Evolutionary conservation across 331 rosid genomes (phyloP).

Genomic region (Rhamnella rubrinervis): DNA sequence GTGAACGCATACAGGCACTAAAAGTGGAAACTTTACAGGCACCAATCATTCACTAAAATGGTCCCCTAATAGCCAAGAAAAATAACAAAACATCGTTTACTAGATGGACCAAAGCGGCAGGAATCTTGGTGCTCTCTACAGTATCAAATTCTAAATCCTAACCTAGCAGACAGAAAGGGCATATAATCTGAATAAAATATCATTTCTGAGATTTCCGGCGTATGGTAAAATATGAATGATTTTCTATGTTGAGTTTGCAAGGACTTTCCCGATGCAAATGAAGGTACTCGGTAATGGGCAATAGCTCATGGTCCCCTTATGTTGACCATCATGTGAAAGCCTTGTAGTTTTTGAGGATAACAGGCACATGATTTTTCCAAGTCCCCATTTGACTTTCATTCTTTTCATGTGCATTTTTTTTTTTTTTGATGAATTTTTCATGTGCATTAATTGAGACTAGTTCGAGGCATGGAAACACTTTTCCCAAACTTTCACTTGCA

Average conservation of each 20-base stretch:
- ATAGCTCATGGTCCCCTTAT: background rate
- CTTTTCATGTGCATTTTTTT: too few relatives aligned
- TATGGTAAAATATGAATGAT: too few relatives aligned
- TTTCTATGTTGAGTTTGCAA: too few relatives aligned
- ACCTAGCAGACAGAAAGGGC: constrained; percentile 3
- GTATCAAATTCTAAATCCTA: constrained; percentile 4
- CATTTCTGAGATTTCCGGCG: background rate
- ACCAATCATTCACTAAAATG: constrained; percentile 19
- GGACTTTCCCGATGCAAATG: too few relatives aligned
- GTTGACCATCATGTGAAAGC: background rate
- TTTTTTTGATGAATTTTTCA: too few relatives aligned
- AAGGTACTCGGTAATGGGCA: too few relatives aligned
- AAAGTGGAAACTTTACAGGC: background rate
- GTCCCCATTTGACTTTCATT: too few relatives aligned
- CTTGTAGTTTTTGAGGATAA: background rate
- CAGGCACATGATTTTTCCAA: too few relatives aligned
- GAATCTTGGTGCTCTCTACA: constrained; percentile 16
- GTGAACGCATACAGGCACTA: background rate
- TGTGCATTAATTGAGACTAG: too few relatives aligned
- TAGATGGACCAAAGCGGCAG: constrained; percentile 22
- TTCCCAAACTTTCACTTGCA: too few relatives aligned
- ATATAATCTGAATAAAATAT: background rate
- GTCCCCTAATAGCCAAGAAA: constrained; percentile 2
- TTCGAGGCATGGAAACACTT: too few relatives aligned
- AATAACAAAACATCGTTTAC: background rate